Percentiles rank a stretch among this genome's conserved stretches.
Conservation (phyloP, 2,329 filamentous ascomycete genomes). For the Pseudocercospora fijiensis region DNA sequence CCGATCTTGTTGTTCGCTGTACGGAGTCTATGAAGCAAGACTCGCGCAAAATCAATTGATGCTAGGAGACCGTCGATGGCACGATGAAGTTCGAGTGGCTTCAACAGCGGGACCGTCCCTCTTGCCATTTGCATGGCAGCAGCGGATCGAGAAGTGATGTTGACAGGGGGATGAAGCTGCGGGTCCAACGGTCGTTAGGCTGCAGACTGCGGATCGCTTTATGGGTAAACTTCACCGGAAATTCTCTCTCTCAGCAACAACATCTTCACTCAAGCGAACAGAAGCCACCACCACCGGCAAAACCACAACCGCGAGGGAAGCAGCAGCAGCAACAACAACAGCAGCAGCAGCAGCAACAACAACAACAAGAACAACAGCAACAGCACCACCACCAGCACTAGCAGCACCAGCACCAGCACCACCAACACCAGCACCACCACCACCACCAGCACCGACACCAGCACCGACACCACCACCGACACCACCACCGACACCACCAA, state of each 20-base stretch:
- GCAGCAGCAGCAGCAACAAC: not conserved
- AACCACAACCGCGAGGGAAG: not conserved
- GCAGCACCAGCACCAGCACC: not conserved
- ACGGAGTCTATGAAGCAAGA: no score
- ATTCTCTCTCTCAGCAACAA: not conserved
- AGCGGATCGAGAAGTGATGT: not conserved
- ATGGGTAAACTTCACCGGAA: not conserved
- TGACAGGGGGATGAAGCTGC: not conserved
- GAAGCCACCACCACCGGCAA: not conserved
- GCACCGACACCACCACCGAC: not conserved
- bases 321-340: not conserved
- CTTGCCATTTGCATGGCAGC: not conserved
- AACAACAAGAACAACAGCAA: not conserved
- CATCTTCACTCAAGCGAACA: not conserved
- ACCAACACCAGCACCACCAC: not conserved
- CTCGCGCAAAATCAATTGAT: no score
- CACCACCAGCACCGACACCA: not conserved
- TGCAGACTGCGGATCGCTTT: not conserved
- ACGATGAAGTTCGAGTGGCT: not conserved
- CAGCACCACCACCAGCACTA: not conserved
- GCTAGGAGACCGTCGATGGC: not conserved
- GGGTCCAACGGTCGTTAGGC: not conserved
- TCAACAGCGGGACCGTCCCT: not conserved
- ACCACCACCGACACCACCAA: not conserved
- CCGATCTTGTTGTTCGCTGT: no score